Base-by-base conservation (phyloP, 805 yeast genomes). In the Spencermartinsiella europaea region DNA sequence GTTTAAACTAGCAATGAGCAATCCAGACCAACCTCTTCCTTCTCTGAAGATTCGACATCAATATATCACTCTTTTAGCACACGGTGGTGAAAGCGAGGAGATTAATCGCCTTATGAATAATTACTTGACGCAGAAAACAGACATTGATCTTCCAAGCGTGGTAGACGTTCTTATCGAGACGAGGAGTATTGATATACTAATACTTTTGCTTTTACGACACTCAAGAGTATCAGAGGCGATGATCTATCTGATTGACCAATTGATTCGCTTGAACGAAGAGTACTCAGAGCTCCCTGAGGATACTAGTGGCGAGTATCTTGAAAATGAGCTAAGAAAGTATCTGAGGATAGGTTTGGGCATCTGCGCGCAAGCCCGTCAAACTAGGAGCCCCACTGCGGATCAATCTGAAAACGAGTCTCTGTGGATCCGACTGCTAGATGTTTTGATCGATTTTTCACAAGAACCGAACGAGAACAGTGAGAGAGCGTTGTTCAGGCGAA, bases 341-440 rank as follows among this genome's bases (percentile, higher is more conserved):
- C 46, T 55, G 4, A 33, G 46, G 1, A 37, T 56, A 1, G 67
- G 60, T 2, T 38, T 55, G 15, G 51, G 45, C 1, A 36, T 61
- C 5, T 62, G 67, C 41, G 46, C 38, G 17, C 31, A 7, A 12
- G 31, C 31, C 10, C 19, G 37, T 2, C 40, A 40, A 10, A 50
- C 40, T 8, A 36, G 34, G 12, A 21, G 34, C 7, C 25, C 33
- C 4, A 14, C 22, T 12, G 14, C 35, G 5, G 42, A 20, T 19
- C 38, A 39, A 21, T 33, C n/a, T 36, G 15, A 43, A 27, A 35
- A 47, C 7, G 54, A 50, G 47, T 49, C 54, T 8, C 54, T 74
- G 52, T 67, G 79, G 67, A 52, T 73, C 8, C 51, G 59, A 3
- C 53, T 76, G 4, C 59, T 74, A 5, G 72, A 70, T 34, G 58